phyloP scores from a whole-genome alignment of 2,329 filamentous ascomycete species.

The Colletotrichum sp. region DNA sequence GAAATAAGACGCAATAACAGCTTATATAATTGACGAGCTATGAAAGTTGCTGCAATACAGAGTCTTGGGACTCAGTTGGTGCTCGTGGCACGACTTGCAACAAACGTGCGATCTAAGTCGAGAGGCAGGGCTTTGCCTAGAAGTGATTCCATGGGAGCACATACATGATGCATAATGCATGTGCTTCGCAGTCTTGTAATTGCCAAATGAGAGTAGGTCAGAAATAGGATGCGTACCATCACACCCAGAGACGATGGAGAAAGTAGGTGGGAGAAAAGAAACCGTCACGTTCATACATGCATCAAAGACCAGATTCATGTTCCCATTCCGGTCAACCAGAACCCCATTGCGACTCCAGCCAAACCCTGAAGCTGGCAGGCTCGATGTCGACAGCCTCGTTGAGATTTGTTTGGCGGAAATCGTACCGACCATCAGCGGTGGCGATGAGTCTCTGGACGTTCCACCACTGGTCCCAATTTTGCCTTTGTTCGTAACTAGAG shows the following conservation, averaged over 20 bases:
- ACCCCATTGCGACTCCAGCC: slow-evolving; percentile 57
- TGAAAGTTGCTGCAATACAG: background rate
- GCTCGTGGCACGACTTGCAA: background rate
- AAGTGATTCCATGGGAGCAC: background rate
- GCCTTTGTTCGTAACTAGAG: slow-evolving; percentile 47
- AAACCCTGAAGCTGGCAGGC: slow-evolving; percentile 57
- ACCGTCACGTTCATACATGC: background rate
- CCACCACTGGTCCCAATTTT: slow-evolving; percentile 53
- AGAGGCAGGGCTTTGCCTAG: background rate
- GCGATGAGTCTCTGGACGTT: slow-evolving; percentile 68
- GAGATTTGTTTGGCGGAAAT: slow-evolving; percentile 65
- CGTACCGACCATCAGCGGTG: slow-evolving; percentile 72
- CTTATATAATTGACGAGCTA: background rate
- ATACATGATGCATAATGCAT: background rate
- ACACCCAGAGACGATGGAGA: background rate
- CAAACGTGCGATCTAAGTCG: background rate
- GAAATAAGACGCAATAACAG: background rate
- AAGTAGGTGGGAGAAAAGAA: background rate
- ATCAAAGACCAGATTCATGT: background rate
- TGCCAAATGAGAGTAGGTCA: background rate
- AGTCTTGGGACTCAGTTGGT: background rate
- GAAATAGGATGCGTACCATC: background rate
- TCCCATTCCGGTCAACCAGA: slow-evolving; percentile 18
- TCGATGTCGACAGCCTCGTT: slow-evolving; percentile 56
- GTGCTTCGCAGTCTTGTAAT: background rate